Evolutionary conservation across 73 alveolate species (phyloP).

Genomic region (Paramecium biaurelia): DNA sequence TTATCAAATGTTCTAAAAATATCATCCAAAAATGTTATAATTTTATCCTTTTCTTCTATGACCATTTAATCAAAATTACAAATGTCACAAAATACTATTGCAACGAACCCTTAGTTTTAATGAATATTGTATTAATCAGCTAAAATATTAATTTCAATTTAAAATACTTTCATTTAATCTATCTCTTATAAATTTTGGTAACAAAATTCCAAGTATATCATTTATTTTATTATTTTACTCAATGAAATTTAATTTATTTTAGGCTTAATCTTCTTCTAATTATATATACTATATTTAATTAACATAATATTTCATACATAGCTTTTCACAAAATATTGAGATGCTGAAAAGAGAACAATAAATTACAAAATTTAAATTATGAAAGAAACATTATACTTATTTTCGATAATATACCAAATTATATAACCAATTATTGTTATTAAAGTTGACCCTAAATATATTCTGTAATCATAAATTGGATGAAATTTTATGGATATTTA

Average conservation of each 20-base stretch:
- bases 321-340: not conserved
- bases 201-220: conserved; percentile 45
- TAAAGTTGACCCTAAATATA: not conserved
- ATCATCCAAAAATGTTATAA: conserved; percentile 33
- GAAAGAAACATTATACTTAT: not conserved
- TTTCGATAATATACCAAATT: not conserved
- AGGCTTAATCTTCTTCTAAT: conserved; percentile 27
- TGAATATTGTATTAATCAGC: conserved; percentile 47
- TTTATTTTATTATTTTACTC: conserved; percentile 37
- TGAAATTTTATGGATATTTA: not conserved
- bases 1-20: conserved; percentile 52
- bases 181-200: conserved; percentile 54
- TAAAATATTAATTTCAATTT: not conserved
- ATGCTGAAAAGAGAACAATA: not conserved
- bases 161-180: conserved; percentile 34
- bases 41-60: conserved; percentile 37
- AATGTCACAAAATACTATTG: conserved; percentile 53
- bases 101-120: conserved; percentile 42
- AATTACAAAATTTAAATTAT: not conserved
- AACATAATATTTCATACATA: not conserved
- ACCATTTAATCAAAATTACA: conserved; percentile 55
- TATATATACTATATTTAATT: not conserved
- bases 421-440: not conserved
- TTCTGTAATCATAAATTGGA: not conserved
- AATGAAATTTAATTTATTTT: conserved; percentile 27